Evolutionary conservation across 1,139 yeast species (phyloP), one percentile per base, ranked within the genome.

Genomic region (Magnusiomyces tetraspermus): DNA sequence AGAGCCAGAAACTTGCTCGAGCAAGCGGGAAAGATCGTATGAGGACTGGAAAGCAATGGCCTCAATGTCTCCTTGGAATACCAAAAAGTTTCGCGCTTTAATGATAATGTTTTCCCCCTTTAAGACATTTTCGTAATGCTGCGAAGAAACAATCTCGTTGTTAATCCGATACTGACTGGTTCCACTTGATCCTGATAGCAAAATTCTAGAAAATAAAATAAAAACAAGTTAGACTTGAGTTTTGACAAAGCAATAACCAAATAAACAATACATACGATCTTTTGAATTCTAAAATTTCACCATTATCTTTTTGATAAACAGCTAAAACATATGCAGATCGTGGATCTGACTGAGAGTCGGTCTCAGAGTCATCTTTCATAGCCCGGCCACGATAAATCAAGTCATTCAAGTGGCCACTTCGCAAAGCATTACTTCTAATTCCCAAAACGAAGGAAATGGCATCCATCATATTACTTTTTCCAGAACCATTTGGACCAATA

Each of bases 401-500:
- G 60, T 90, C 97, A 53, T 76, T 79, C 61, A 88, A 69, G 54
- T 80, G 80, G 28, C 77, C 73, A 1, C 97, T 87, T 61, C 99
- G 77, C 57, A 94, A 72, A 56, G 86, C 92, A 33, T 76, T 72
- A 19, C 94, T 80, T 61, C 85, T 75, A 50, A 92, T 82, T 22
- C 99, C 99, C 37, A 94, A 75, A 15, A 92, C 98, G 66, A 92
- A 92, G 1, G 97, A 88, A 19, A 90, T 89, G 46, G 97, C 97
- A 67, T 90, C 97, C 97, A 90, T 90, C 90, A 90, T 84, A 64
- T 92, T 92, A 48, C 96, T 86, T 71, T 92, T 92, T 15, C 99
- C 99, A 1, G 97, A 85, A 19, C 98, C 98, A 75, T 94, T 94
- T 17, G 98, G 97, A 1, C 99, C 99, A 55, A 94, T 86, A 57